Percentiles rank a stretch among this genome's conserved stretches.
Evolutionary conservation across 2,329 filamentous ascomycete genomes (phyloP).

Genomic region (Aspergillus caelatus): DNA sequence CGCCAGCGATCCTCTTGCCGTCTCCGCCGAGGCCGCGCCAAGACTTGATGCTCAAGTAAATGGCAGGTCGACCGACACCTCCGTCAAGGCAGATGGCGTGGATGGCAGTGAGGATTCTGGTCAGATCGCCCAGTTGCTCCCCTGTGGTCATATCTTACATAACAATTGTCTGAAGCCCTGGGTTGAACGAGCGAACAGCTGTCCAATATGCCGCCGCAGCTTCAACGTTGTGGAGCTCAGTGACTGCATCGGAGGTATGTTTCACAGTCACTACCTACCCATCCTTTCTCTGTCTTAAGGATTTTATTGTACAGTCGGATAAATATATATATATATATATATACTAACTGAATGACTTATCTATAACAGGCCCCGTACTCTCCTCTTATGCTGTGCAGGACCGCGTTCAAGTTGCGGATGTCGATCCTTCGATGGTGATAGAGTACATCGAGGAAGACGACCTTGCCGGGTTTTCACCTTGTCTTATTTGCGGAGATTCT

Average conservation of each 20-base stretch:
- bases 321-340: neutral
- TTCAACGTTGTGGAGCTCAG: constrained; percentile 91
- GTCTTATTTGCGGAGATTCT: constrained; percentile 78
- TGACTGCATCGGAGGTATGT: constrained; percentile 76
- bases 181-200: constrained; percentile 96
- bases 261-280: neutral
- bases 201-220: constrained; percentile 88
- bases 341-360: constrained; percentile 10
- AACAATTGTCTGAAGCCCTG: constrained; percentile 90
- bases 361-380: constrained; percentile 52
- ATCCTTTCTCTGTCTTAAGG: neutral
- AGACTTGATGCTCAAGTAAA: constrained; percentile 42
- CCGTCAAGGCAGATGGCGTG: constrained; percentile 32
- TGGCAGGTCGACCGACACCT: constrained; percentile 27
- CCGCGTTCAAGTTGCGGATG: constrained; percentile 75
- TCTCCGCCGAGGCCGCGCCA: constrained; percentile 46
- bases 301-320: neutral
- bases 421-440: constrained; percentile 70
- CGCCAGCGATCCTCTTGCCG: constrained; percentile 53
- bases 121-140: constrained; percentile 65
- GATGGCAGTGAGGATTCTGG: constrained; percentile 43
- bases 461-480: constrained; percentile 65
- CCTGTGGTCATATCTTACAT: constrained; percentile 90
- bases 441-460: constrained; percentile 70
- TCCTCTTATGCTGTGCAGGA: constrained; percentile 61